Base-by-base conservation (phyloP, 2,329 filamentous ascomycete species). In the Stemphylium beticola region DNA sequence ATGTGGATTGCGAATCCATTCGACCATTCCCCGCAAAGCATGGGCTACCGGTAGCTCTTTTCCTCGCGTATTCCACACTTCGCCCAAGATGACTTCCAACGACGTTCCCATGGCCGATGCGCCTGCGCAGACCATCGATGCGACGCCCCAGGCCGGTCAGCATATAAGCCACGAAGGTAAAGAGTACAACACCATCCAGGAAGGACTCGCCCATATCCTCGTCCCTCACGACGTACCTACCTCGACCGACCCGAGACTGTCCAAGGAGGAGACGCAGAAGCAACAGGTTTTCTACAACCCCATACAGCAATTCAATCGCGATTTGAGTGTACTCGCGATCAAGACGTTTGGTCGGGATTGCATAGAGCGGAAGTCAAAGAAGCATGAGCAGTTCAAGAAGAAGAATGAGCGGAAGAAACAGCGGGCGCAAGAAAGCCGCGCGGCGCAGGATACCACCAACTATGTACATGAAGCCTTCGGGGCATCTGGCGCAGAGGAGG, bases 281-380 rank as follows among this genome's bases (percentile, higher is more conserved):
- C 89, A 93, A 67, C 81, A 82, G 31, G 96, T 99, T 51, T 99
- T 99, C 72, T 99, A 99, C 83, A 99, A 99, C 67, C 93, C 95
- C 0, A 97, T 99, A 49, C 95, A 99, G 74, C 95, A 99, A 73
- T 99, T 98, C 82, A 99, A 99, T 76, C 89, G 96, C 41, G 95
- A 99, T 73, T 78, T 99, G 62, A 97, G 92, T 57, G 91, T 97
- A 22, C 83, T 99, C 12, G 92, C 92, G 0, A 96, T 99, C 74
- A 91, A 91, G 69, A 90, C 90, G 0, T 96, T 93, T 73, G 91
- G 91, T 1, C 87, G 95, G 64, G 86, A 91, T 67, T 68, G 76
- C 29, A 65, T 84, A 4, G 71, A 86, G 15, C 77, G 82, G 36
- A 74, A 67, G 76, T 81, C 70, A 61, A 79, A 71, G 38, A 72